These are phyloP conservation scores for Eustoma russellianum DNA, from an alignment of 257 asterid genomes.

Conservation along the genomic window DNA sequence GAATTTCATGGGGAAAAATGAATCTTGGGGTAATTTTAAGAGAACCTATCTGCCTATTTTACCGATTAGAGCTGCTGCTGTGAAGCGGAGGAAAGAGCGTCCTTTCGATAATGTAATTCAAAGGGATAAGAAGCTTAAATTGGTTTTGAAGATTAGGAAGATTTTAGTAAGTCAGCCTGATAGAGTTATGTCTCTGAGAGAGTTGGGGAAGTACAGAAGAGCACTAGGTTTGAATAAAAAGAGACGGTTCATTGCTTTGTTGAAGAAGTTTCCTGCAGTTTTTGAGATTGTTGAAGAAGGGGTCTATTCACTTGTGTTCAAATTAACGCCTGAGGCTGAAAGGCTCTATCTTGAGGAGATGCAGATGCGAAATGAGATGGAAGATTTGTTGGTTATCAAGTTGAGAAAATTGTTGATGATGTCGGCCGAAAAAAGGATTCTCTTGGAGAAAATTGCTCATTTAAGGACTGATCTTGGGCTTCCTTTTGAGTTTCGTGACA, in stretches of 20 bases:
- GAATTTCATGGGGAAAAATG: slow-evolving; percentile 24
- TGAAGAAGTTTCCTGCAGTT: slow-evolving; percentile 85
- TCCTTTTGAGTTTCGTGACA: slow-evolving; percentile 71
- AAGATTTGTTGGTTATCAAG: slow-evolving; percentile 73
- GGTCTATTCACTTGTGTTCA: slow-evolving; percentile 69
- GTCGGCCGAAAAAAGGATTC: slow-evolving; percentile 82
- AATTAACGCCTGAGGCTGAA: slow-evolving; percentile 82
- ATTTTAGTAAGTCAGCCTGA: slow-evolving; percentile 82
- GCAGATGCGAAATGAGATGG: slow-evolving; percentile 80
- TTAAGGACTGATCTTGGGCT: slow-evolving; percentile 81
- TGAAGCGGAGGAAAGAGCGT: slow-evolving; percentile 88
- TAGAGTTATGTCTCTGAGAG: slow-evolving; percentile 68
- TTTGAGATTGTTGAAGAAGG: slow-evolving; percentile 97
- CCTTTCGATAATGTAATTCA: slow-evolving; percentile 91
- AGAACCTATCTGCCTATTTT: slow-evolving; percentile 22
- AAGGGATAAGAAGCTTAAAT: slow-evolving; percentile 86
- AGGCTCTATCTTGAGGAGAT: slow-evolving; percentile 87
- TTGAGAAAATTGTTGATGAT: slow-evolving; percentile 90
- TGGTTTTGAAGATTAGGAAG: slow-evolving; percentile 80
- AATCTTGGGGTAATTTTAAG: slow-evolving; percentile 21
- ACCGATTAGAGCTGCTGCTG: slow-evolving; percentile 47
- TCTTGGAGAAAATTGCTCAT: slow-evolving; percentile 88
- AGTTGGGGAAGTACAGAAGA: slow-evolving; percentile 72
- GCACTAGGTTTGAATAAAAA: slow-evolving; percentile 58
- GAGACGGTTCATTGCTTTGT: slow-evolving; percentile 68